Evolutionary conservation across 2,329 filamentous ascomycete genomes (phyloP).

Genomic region (Cytospora schulzeri): DNA sequence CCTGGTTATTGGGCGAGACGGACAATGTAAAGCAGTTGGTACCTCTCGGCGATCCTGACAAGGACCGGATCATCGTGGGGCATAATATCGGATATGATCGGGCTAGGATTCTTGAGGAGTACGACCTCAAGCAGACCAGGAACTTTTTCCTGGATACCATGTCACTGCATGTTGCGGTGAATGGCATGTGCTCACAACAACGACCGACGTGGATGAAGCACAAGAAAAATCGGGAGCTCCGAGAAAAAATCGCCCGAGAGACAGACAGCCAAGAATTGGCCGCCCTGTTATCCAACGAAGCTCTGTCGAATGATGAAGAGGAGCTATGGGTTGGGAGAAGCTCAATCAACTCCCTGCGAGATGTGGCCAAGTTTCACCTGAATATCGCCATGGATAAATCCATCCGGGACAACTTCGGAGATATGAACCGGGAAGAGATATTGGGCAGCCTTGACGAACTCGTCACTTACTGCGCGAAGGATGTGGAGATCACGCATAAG

Average conservation of each 20-base stretch:
- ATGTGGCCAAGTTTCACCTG: slow-evolving; percentile 96
- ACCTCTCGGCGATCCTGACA: slow-evolving; percentile 76
- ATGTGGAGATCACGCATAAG: slow-evolving; percentile 88
- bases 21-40: slow-evolving; percentile 78
- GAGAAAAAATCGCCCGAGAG: slow-evolving; percentile 75
- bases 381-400: slow-evolving; percentile 90
- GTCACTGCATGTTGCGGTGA: slow-evolving; percentile 96
- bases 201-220: slow-evolving; percentile 97
- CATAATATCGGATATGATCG: slow-evolving; percentile 97
- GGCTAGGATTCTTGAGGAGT: slow-evolving; percentile 86
- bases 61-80: slow-evolving; percentile 79
- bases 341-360: slow-evolving; percentile 90
- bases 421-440: slow-evolving; percentile 73
- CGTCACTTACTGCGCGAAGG: slow-evolving; percentile 90
- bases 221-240: slow-evolving; percentile 82
- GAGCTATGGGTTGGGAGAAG: slow-evolving; percentile 95
- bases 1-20: slow-evolving; percentile 87
- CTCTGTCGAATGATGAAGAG: slow-evolving; percentile 79
- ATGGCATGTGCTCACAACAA: slow-evolving; percentile 98
- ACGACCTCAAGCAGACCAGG: slow-evolving; percentile 76
- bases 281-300: slow-evolving; percentile 67
- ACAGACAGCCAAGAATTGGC: slow-evolving; percentile 72
- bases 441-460: slow-evolving; percentile 75
- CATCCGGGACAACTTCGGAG: slow-evolving; percentile 81
- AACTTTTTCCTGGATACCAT: slow-evolving; percentile 96